Percentiles rank a stretch among this genome's conserved stretches.
These are phyloP conservation scores for Hypomontagnella monticulosa DNA, from an alignment of 495 filamentous ascomycete species.

Conservation along the genomic window DNA sequence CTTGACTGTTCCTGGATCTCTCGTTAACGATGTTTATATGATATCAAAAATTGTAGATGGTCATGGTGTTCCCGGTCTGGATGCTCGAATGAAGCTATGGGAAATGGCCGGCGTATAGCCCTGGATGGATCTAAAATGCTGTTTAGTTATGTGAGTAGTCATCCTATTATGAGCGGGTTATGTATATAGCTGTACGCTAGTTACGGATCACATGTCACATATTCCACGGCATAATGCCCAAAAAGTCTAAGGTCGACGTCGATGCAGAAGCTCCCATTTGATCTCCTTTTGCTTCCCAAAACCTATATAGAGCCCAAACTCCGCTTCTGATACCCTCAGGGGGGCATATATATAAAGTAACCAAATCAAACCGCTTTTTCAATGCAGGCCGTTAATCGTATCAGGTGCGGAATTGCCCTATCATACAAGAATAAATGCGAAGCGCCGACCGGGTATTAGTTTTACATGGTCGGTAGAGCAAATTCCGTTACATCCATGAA, in stretches of 20 bases:
- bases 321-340: background rate
- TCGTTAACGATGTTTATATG: no score
- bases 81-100: no score
- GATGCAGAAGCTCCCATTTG: background rate
- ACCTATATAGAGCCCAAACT: slow-evolving; percentile 4
- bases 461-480: background rate
- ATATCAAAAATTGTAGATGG: no score
- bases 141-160: no score
- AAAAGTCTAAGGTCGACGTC: background rate
- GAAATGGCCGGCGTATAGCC: no score
- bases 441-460: slow-evolving; percentile 18
- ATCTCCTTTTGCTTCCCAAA: background rate
- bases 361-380: slow-evolving; percentile 13
- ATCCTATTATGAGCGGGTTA: no score
- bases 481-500: background rate
- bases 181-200: no score
- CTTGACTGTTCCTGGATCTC: no score
- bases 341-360: background rate
- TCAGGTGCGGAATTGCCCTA: slow-evolving; percentile 12
- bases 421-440: slow-evolving; percentile 20
- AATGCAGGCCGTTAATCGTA: slow-evolving; percentile 10
- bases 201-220: background rate
- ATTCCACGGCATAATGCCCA: background rate
- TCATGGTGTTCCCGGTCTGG: no score
- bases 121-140: no score